phyloP scores from a whole-genome alignment of 2,329 filamentous ascomycete species.

The Thielaviopsis populi region DNA sequence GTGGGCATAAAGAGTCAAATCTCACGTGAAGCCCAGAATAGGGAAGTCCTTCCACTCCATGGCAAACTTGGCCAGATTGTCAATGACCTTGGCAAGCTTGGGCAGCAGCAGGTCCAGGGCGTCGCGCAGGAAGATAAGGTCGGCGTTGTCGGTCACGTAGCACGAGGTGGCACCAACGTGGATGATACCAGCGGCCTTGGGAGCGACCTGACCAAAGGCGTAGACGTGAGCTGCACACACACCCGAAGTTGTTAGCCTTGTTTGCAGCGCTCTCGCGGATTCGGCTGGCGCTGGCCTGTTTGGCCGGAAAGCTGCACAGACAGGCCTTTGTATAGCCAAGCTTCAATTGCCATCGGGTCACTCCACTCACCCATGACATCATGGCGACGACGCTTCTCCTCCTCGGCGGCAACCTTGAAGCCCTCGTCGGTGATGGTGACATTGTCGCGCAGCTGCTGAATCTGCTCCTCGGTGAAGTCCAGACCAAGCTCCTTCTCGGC shows the following conservation, averaged over 20 bases:
- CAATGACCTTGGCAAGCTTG: constrained; percentile 65
- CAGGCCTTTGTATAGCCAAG: neutral
- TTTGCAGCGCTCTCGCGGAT: constrained; percentile 22
- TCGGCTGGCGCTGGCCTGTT: constrained; percentile 21
- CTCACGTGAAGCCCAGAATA: constrained; percentile 17
- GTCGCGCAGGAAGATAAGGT: constrained; percentile 50
- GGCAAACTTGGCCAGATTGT: constrained; percentile 59
- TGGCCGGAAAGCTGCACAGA: neutral
- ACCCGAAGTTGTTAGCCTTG: constrained; percentile 37
- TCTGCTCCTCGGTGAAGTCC: constrained; percentile 54
- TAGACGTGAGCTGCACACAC: constrained; percentile 42
- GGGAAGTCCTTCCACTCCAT: constrained; percentile 47
- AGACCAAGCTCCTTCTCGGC: constrained; percentile 68
- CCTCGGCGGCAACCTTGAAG: constrained; percentile 57
- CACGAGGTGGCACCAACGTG: constrained; percentile 53
- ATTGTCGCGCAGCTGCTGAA: constrained; percentile 62
- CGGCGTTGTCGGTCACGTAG: constrained; percentile 59
- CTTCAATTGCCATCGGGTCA: neutral
- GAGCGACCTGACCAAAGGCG: constrained; percentile 57
- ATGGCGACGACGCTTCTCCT: constrained; percentile 59
- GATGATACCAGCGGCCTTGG: constrained; percentile 68
- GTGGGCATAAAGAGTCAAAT: neutral
- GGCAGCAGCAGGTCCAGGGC: constrained; percentile 61
- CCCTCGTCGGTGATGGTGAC: constrained; percentile 62
- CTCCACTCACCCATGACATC: constrained; percentile 19